Evolutionary conservation across 139 green algal genomes (phyloP), one percentile per base, ranked within the genome.

Genomic region (Chlamydomonas sphaeroides): DNA sequence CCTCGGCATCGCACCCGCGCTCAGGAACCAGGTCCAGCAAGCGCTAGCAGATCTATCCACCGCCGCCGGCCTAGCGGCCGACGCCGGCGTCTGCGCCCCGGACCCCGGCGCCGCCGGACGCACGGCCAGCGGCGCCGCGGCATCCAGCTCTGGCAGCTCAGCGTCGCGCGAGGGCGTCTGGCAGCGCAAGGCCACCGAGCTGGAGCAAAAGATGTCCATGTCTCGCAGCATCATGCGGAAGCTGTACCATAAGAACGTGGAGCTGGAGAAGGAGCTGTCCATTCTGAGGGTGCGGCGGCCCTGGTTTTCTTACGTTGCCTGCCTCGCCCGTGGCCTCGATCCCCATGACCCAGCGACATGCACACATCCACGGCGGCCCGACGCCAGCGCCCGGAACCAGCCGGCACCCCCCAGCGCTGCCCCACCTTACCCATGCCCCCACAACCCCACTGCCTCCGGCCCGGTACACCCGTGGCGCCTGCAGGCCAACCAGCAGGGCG

Each of bases 151-250:
- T 36, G 32, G 36, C 2, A 35, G 14, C 10, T 32, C 35, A 35
- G 51, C 33, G 17, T 67, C 71, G 3, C 61, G 62, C 11, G 75
- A 82, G 23, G 35, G 26, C 42, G 45, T 30, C 1, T n/a, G 59
- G 42, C 62, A 73, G n/a, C 75, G 75, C 8, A 72, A 89, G 49
- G 30, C 87, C 30, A 68, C 83, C 1, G 80, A 75, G 33, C 41
- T 91, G 1, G 87, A 91, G 38, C 70, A 77, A n/a, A 89, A 89
- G 73, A 65, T 89, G 42, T 21, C 49, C 20, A 92, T 90, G 86
- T 90, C 86, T 0, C 70, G 86, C 4, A 85, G 66, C 67, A 92
- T 92, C 71, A 90, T 92, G 89, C 80, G 84, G 39, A 92, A 92
- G 78, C 72, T 92, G 42, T 89, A 92, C 73, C 68, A 85, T 42